Percentiles rank a stretch among this genome's conserved stretches.
phyloP scores from a whole-genome alignment of 441 rosid genomes.

The Hura crepitans region DNA sequence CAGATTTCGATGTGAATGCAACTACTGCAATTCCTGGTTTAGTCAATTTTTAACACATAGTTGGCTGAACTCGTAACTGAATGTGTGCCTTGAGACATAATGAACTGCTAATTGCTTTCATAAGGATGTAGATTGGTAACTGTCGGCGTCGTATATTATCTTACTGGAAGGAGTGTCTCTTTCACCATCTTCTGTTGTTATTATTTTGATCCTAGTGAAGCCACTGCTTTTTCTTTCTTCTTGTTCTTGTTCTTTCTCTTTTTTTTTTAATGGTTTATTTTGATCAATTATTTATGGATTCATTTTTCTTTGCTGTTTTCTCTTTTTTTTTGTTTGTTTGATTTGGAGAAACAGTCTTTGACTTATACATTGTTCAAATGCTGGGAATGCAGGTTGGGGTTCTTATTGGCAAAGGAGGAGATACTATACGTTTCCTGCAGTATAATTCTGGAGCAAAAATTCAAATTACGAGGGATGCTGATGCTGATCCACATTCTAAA shows the following conservation, averaged over 20 bases:
- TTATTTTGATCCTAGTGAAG: background rate
- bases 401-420: conserved; percentile 93
- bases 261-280: too few relatives aligned
- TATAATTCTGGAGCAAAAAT: conserved; percentile 87
- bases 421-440: conserved; percentile 74
- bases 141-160: background rate
- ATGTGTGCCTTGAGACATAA: background rate
- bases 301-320: too few relatives aligned
- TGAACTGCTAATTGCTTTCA: background rate
- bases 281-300: background rate
- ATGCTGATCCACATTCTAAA: conserved; percentile 67
- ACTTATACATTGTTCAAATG: conserved; percentile 4
- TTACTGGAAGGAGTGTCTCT: background rate
- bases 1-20: background rate
- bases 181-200: background rate
- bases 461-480: conserved; percentile 85
- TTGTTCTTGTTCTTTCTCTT: too few relatives aligned
- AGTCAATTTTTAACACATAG: background rate
- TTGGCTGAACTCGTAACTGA: background rate
- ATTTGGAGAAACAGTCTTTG: conserved; percentile 2
- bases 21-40: background rate
- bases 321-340: too few relatives aligned
- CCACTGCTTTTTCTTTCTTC: background rate
- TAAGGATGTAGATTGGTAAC: background rate
- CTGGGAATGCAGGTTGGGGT: conserved; percentile 66